These are phyloP conservation scores for Chaetomium fimeti DNA, from an alignment of 495 filamentous ascomycete genomes.

Conservation along the genomic window DNA sequence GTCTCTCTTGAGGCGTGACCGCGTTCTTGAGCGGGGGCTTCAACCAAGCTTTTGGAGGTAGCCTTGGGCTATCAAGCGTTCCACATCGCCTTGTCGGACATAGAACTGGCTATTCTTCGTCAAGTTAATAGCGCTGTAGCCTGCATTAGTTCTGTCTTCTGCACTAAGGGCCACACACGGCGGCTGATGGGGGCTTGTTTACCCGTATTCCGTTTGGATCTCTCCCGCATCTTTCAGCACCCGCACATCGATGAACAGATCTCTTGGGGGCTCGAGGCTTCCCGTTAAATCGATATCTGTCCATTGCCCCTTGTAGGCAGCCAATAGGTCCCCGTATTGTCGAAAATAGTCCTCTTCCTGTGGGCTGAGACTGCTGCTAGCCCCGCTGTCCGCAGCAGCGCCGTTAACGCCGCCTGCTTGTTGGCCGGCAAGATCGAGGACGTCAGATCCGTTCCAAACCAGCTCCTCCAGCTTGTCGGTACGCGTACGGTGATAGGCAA, in stretches of 20 bases:
- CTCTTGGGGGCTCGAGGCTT: conserved; percentile 86
- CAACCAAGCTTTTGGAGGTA: conserved; percentile 83
- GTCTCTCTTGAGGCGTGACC: neutral
- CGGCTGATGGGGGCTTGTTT: conserved; percentile 36
- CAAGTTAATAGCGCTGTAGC: conserved; percentile 79
- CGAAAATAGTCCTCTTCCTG: conserved; percentile 97
- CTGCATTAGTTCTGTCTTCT: conserved; percentile 25
- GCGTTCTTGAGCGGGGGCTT: neutral
- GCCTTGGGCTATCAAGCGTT: conserved; percentile 92
- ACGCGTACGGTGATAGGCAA: conserved; percentile 89
- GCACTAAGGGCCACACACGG: neutral
- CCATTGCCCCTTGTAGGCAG: conserved; percentile 98
- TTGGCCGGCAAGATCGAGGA: conserved; percentile 54
- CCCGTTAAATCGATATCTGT: conserved; percentile 97
- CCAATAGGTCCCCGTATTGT: conserved; percentile 85
- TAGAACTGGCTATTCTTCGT: conserved; percentile 98
- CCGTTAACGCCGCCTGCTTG: conserved; percentile 37
- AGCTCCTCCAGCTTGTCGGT: conserved; percentile 91
- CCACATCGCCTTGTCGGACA: conserved; percentile 94
- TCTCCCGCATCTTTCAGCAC: conserved; percentile 97
- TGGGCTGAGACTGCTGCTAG: conserved; percentile 79
- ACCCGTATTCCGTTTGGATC: conserved; percentile 99
- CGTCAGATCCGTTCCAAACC: conserved; percentile 85
- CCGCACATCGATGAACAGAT: conserved; percentile 96
- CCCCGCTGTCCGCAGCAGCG: conserved; percentile 38